Evolutionary conservation across 305 asterid genomes (phyloP).

Genomic region (Solanum hybrid): DNA sequence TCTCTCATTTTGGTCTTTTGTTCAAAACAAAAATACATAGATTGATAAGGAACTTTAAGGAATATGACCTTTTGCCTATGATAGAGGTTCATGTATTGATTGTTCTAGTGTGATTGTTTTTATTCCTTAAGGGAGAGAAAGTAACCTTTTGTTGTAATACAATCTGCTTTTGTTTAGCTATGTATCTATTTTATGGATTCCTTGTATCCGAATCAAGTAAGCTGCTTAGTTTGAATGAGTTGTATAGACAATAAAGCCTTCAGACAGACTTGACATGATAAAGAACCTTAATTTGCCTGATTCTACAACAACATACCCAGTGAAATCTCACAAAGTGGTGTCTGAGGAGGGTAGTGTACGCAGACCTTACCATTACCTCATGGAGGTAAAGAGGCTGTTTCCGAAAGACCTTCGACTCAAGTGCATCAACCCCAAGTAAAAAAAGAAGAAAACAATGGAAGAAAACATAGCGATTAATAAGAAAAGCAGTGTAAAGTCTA

Average conservation of each 20-base stretch:
- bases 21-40: neutral
- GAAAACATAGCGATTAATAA: neutral
- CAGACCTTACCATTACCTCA: neutral
- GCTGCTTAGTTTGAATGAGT: neutral
- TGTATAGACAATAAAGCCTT: neutral
- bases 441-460: neutral
- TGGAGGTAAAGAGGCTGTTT: neutral
- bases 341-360: neutral
- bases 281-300: neutral
- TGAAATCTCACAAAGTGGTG: neutral
- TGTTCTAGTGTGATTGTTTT: neutral
- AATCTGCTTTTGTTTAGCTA: neutral
- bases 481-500: neutral
- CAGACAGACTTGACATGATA: neutral
- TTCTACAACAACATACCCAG: neutral
- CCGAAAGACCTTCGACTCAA: neutral
- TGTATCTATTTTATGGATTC: neutral
- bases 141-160: neutral
- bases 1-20: neutral
- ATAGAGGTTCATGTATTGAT: neutral
- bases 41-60: neutral
- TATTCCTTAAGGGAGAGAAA: neutral
- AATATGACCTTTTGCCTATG: neutral
- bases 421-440: neutral
- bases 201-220: neutral